A percentile compares a stretch with the other conserved stretches of the same genome.
Conservation (phyloP, 768 basidiomycete species). For the Hygrocybe punicea region DNA sequence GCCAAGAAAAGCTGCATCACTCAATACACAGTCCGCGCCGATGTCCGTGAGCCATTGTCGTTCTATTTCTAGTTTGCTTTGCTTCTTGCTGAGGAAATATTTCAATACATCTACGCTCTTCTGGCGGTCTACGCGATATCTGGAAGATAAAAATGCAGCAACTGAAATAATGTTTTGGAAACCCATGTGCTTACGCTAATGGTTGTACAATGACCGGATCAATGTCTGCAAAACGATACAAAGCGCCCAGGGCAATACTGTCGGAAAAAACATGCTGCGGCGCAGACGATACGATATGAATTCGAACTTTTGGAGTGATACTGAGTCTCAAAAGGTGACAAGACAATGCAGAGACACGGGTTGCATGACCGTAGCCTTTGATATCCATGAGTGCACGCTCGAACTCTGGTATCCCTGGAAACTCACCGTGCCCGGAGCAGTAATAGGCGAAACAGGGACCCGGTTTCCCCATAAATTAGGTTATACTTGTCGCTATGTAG, state of each 20-base stretch:
- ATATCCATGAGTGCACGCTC: not conserved
- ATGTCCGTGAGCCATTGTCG: constrained; percentile 52
- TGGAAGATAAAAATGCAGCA: constrained; percentile 22
- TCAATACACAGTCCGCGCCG: constrained; percentile 58
- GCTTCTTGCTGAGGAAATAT: constrained; percentile 55
- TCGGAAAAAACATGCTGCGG: constrained; percentile 68
- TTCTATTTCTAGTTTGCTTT: constrained; percentile 53
- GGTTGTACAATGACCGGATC: constrained; percentile 82
- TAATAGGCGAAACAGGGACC: constrained; percentile 56
- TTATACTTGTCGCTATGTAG: no score
- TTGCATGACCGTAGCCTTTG: constrained; percentile 82
- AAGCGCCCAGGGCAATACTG: constrained; percentile 58
- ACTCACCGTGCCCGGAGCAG: constrained; percentile 70
- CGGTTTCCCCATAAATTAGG: constrained; percentile 22
- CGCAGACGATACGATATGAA: constrained; percentile 72
- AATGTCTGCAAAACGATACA: constrained; percentile 67
- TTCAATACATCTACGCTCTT: constrained; percentile 64
- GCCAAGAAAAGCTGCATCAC: constrained; percentile 75
- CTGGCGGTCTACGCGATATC: constrained; percentile 69
- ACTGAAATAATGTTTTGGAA: not conserved
- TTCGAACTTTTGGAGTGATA: constrained; percentile 42
- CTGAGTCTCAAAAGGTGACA: constrained; percentile 51
- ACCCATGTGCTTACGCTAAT: constrained; percentile 54
- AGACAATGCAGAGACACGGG: constrained; percentile 73
- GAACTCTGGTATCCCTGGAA: not conserved